Evolutionary conservation across 1,139 yeast genomes (phyloP), one percentile per base, ranked within the genome.

Genomic region (Candida dubliniensis): DNA sequence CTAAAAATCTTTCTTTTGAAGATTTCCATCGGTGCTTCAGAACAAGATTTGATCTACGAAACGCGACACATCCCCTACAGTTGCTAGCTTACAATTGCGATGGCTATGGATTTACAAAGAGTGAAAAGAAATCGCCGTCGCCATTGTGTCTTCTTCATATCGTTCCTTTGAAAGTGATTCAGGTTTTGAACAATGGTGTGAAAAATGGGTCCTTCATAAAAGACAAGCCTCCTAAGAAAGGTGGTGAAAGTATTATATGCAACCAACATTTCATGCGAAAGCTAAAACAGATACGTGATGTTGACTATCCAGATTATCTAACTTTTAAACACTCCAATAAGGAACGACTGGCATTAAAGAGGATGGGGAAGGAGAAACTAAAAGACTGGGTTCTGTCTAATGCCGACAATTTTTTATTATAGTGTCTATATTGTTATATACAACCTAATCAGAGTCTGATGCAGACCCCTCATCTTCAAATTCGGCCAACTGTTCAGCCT

Each of bases 1-100:
- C 87, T 0, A 53, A 59, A 5, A 53, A 58, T 2, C 67, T 68
- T 41, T 55, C 58, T 33, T 39, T 36, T 0, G 50, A 40, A 0
- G 82, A 79, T 42, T 60, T 84, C n/a, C 49, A 61, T 1, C 64
- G 95, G 33, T 80, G 87, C 50, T 84, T 84, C 50, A 41, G 51
- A 4, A 57, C 58, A 0, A 54, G 86, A 37, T 55, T 71, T 56
- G 25, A 29, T 10, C 7, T 57, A 50, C 46, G 40, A 2, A 13
- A 11, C n/a, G 41, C 34, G 1, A 45, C 39, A 0, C 63, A 56
- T 31, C 52, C 50, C 2, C 24, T 71, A 4, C 25, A 50, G 25
- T 47, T 62, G 1, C 47, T 70, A 13, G 43, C 54, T 1, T 71
- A 56, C 46, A 55, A 54, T 5, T 43, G 37, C 2, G 67, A 63